phyloP scores from a whole-genome alignment of 1,139 yeast genomes.

The Suhomyces coccinellae region DNA sequence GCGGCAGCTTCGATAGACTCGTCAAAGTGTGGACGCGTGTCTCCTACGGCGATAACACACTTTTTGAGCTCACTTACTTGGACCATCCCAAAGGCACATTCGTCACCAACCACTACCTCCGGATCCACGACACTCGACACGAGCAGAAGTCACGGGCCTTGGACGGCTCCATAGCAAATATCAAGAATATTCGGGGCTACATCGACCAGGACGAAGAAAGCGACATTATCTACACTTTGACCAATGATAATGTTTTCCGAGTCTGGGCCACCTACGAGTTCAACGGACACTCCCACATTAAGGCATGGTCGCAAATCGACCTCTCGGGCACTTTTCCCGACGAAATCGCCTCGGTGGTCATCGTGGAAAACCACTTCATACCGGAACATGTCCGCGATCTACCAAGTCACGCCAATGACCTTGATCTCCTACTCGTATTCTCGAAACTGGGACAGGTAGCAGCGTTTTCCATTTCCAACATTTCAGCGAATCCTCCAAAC shows the following conservation, averaged over 20 bases:
- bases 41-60: constrained; percentile 66
- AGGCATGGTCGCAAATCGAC: constrained; percentile 59
- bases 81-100: constrained; percentile 55
- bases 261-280: constrained; percentile 74
- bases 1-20: constrained; percentile 60
- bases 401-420: constrained; percentile 14
- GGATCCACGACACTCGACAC: constrained; percentile 7
- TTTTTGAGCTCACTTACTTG: constrained; percentile 70
- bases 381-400: background rate
- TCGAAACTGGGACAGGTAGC: constrained; percentile 46
- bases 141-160: constrained; percentile 8
- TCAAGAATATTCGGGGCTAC: constrained; percentile 40
- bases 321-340: constrained; percentile 28
- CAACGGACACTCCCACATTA: constrained; percentile 57
- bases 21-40: constrained; percentile 81
- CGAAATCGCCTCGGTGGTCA: constrained; percentile 38
- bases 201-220: constrained; percentile 31
- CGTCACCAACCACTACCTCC: constrained; percentile 44
- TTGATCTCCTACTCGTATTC: constrained; percentile 59
- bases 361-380: constrained; percentile 60
- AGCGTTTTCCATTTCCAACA: constrained; percentile 51
- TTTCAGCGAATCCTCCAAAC: constrained; percentile 51
- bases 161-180: constrained; percentile 40
- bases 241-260: constrained; percentile 56
- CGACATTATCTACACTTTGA: constrained; percentile 59